These are phyloP conservation scores for Cyclospora cayetanensis DNA, from an alignment of 169 alveolate species.

Conservation along the genomic window DNA sequence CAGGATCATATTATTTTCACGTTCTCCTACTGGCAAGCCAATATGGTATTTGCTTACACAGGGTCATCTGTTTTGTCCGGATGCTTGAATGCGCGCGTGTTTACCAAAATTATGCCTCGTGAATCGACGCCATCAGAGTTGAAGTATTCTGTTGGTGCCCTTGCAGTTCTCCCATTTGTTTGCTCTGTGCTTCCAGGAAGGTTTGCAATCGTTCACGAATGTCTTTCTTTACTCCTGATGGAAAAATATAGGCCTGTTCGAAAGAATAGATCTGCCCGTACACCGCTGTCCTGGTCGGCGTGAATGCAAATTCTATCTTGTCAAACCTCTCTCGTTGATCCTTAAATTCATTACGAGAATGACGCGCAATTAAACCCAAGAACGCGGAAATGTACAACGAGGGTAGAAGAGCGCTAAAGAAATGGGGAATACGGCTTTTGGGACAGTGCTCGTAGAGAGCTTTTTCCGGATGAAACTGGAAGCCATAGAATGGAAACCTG, in stretches of 20 bases:
- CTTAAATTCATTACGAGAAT: background rate
- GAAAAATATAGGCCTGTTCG: slow-evolving; percentile 33
- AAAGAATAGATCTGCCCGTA: background rate
- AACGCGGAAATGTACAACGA: background rate
- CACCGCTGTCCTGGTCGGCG: background rate
- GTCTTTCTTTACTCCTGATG: background rate
- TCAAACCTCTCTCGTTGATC: background rate
- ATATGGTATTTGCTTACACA: no score
- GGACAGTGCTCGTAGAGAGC: slow-evolving; percentile 12
- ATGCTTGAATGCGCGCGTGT: no score
- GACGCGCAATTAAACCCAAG: background rate
- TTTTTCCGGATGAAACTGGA: slow-evolving; percentile 60
- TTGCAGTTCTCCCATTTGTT: no score
- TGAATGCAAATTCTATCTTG: background rate
- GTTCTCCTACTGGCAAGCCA: no score
- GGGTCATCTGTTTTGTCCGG: no score
- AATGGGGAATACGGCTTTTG: background rate
- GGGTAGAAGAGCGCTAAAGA: background rate
- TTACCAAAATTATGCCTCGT: no score
- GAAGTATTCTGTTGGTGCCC: no score
- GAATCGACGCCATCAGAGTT: no score
- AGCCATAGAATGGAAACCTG: slow-evolving; percentile 54
- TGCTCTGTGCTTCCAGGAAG: no score
- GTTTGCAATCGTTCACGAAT: no score
- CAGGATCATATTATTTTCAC: no score